Base-by-base conservation (phyloP, 441 rosid species). In the Corymbia calophylla region DNA sequence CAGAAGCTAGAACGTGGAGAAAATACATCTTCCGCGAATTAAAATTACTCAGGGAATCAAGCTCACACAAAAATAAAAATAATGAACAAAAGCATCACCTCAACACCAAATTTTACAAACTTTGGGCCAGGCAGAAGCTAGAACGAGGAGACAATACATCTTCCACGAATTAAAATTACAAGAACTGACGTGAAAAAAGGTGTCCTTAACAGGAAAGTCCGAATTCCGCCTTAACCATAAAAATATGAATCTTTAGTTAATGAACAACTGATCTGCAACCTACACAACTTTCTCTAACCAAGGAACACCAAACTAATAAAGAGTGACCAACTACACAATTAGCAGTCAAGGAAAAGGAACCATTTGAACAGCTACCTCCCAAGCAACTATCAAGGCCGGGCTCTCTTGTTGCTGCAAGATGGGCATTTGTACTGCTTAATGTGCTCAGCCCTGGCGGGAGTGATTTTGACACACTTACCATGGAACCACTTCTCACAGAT, bases 371-470 rank as follows among this genome's bases (percentile, higher is more conserved):
- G 51, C 84, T 77, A 77, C 10, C n/a, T 6, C 51, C 84, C 84
- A 77, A 77, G 51, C 51, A 44, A 77, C 84, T 19, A 86, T 89
- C 85, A 86, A 70, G 84, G 88, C 48, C 87, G 90, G 13, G 88
- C 54, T 89, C 90, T 89, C 88, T 89, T 89, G 88, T 86, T 89
- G 88, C 90, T 89, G 90, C 90, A 89, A 47, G 90, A 86, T 17
- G 90, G 90, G 88, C 90, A 89, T 70, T 89, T 89, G 88, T 89
- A 89, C 66, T 89, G 90, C 86, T 89, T 89, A 58, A 89, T 66
- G 88, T 89, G 90, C 90, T 89, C 90, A 48, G 90, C 90, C 84
- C 85, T 89, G 2, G 88, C 88, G 3, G 90, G 90, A 39, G 90
- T 89, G 90, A 89, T 89, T 81, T 86, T 89, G 85, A 89, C 90